These are phyloP conservation scores for Xylaria acuta DNA, from an alignment of 495 filamentous ascomycete species.

Conservation along the genomic window DNA sequence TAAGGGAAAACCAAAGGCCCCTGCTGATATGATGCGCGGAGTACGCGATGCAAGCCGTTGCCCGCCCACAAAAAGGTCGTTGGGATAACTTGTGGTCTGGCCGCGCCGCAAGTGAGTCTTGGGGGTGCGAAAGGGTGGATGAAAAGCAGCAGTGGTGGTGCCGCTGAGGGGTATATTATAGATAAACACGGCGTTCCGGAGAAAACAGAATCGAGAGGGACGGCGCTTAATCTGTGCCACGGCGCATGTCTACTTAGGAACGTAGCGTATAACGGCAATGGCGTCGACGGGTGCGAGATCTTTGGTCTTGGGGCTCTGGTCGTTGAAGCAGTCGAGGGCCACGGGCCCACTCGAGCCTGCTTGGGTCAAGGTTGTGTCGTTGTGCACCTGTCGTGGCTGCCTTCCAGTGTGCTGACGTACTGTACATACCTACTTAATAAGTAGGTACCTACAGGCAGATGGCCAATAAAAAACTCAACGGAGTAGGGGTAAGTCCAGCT, in stretches of 20 bases:
- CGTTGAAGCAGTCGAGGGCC: constrained; percentile 3
- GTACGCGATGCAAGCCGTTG: neutral
- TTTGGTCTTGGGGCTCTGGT: neutral
- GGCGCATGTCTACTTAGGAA: neutral
- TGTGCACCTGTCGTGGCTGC: neutral
- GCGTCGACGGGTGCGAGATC: constrained; percentile 6
- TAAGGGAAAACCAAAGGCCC: neutral
- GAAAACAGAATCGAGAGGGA: neutral
- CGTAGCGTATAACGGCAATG: constrained; percentile 9
- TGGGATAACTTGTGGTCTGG: neutral
- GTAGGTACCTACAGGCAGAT: too few relatives aligned
- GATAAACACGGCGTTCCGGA: constrained; percentile 11
- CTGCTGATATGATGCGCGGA: constrained; percentile 9
- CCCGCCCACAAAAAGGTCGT: neutral
- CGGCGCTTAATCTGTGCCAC: neutral
- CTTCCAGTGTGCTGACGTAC: neutral
- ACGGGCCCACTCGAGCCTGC: neutral
- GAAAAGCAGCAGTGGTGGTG: neutral
- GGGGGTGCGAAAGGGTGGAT: neutral
- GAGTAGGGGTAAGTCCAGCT: constrained; percentile 24
- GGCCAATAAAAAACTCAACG: constrained; percentile 1
- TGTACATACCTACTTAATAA: neutral
- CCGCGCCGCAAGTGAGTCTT: neutral
- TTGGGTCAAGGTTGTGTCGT: neutral
- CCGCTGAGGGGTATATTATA: constrained; percentile 9